Evolutionary conservation across 805 yeast species (phyloP).

Genomic region (Kodamaea fukazawae): DNA sequence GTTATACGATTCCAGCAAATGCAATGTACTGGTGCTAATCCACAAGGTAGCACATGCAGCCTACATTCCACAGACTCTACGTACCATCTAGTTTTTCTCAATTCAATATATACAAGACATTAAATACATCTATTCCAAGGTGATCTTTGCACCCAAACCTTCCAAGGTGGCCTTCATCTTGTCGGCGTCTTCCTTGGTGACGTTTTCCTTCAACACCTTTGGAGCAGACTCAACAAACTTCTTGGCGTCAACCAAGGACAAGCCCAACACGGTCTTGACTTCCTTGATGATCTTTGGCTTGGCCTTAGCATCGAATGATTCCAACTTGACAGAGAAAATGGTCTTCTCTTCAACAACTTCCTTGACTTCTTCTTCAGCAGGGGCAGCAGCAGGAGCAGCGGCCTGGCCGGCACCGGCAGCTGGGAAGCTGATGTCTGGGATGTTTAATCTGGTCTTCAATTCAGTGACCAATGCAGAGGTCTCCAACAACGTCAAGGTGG

Average conservation of each 20-base stretch:
- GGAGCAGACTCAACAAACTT: constrained; percentile 98
- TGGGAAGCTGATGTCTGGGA: constrained; percentile 89
- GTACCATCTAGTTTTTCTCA: neutral
- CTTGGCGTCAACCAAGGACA: constrained; percentile 94
- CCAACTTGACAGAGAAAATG: constrained; percentile 87
- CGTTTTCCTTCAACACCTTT: constrained; percentile 89
- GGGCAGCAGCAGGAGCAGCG: constrained; percentile 69
- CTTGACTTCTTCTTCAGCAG: constrained; percentile 67
- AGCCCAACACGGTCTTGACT: constrained; percentile 85
- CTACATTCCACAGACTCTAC: neutral
- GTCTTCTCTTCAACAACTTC: constrained; percentile 89
- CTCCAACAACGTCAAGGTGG: constrained; percentile 87
- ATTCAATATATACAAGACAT: constrained; percentile 7
- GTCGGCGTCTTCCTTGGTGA: constrained; percentile 97
- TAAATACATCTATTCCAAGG: constrained; percentile 59
- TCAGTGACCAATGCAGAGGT: constrained; percentile 84
- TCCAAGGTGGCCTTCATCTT: constrained; percentile 91
- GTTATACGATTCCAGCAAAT: too few relatives aligned
- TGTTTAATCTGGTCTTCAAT: constrained; percentile 77
- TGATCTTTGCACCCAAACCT: constrained; percentile 90
- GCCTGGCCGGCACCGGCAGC: constrained; percentile 55
- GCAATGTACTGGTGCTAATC: too few relatives aligned
- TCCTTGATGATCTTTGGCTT: constrained; percentile 98
- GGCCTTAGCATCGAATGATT: constrained; percentile 88
- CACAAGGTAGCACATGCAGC: too few relatives aligned